Evolutionary conservation across 2,329 filamentous ascomycete genomes (phyloP).

Genomic region (Colletotrichum endophyticum): DNA sequence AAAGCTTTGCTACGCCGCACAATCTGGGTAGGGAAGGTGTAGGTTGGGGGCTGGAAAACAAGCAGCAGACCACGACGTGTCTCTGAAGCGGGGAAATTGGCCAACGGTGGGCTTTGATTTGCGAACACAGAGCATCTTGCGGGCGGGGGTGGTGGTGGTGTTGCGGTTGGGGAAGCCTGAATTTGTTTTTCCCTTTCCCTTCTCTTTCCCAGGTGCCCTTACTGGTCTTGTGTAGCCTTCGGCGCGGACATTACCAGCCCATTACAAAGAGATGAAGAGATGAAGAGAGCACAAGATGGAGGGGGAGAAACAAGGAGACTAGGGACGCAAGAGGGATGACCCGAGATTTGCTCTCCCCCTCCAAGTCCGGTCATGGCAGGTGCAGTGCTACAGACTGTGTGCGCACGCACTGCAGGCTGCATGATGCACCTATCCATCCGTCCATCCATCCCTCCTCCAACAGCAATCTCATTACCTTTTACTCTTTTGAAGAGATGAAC

Average conservation of each 20-base stretch:
- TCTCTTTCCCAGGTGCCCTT: not conserved
- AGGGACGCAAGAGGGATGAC: not conserved
- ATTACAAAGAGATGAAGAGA: not conserved
- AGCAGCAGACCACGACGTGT: not conserved
- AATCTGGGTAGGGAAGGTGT: not conserved
- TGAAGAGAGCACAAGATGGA: not conserved
- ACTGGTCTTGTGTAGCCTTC: not conserved
- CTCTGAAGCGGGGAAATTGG: slow-evolving; percentile 1
- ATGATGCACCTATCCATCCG: not conserved
- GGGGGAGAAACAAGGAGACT: not conserved
- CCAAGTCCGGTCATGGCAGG: not conserved
- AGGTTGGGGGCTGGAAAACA: not conserved
- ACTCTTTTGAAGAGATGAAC: not conserved
- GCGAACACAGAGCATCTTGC: not conserved
- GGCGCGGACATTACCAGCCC: not conserved
- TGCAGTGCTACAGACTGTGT: slow-evolving; percentile 14
- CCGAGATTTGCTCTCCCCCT: not conserved
- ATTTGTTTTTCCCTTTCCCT: not conserved
- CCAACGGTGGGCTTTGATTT: not conserved
- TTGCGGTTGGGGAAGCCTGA: not conserved
- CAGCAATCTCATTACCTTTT: not conserved
- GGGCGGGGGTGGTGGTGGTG: not conserved
- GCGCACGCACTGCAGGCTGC: slow-evolving; percentile 11
- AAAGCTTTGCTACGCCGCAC: slow-evolving; percentile 10
- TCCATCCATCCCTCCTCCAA: not conserved